A percentile compares a stretch with the other conserved stretches of the same genome.
phyloP scores from a whole-genome alignment of 2,329 filamentous ascomycete genomes.

The Aspergillus tubingensis region DNA sequence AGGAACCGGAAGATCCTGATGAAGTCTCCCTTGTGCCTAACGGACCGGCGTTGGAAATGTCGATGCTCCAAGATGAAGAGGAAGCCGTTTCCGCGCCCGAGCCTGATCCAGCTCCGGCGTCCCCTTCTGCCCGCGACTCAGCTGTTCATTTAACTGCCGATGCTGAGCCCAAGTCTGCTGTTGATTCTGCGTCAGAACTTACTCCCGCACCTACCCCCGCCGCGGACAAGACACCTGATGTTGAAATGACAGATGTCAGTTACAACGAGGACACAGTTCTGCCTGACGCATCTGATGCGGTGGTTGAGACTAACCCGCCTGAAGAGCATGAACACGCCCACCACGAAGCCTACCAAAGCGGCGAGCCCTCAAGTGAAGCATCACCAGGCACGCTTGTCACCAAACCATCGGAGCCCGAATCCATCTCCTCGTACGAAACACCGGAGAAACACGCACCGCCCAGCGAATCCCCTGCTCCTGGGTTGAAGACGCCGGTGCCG shows the following conservation, averaged over 20 bases:
- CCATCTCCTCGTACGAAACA: constrained; percentile 44
- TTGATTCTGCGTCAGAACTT: neutral
- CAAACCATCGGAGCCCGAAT: constrained; percentile 49
- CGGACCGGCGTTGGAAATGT: constrained; percentile 34
- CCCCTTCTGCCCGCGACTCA: neutral
- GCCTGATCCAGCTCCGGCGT: neutral
- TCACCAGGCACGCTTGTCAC: constrained; percentile 47
- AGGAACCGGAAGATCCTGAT: constrained; percentile 33
- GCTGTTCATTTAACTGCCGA: neutral
- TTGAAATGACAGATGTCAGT: constrained; percentile 8
- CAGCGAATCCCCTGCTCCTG: constrained; percentile 44
- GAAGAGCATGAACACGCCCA: constrained; percentile 21
- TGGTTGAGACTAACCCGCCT: constrained; percentile 5
- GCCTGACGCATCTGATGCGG: neutral
- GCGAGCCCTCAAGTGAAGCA: constrained; percentile 42
- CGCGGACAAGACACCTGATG: neutral
- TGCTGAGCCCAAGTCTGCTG: neutral
- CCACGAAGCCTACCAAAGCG: constrained; percentile 30
- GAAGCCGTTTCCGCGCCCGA: constrained; percentile 26
- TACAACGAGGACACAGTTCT: neutral
- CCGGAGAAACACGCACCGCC: constrained; percentile 38
- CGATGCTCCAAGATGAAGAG: constrained; percentile 26
- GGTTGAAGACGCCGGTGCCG: constrained; percentile 70
- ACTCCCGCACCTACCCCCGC: constrained; percentile 18
- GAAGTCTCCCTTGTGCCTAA: constrained; percentile 40